Evolutionary conservation across 1,284 basidiomycete species (phyloP), one percentile per base, ranked within the genome.

Genomic region (Rhodotorula sp.): DNA sequence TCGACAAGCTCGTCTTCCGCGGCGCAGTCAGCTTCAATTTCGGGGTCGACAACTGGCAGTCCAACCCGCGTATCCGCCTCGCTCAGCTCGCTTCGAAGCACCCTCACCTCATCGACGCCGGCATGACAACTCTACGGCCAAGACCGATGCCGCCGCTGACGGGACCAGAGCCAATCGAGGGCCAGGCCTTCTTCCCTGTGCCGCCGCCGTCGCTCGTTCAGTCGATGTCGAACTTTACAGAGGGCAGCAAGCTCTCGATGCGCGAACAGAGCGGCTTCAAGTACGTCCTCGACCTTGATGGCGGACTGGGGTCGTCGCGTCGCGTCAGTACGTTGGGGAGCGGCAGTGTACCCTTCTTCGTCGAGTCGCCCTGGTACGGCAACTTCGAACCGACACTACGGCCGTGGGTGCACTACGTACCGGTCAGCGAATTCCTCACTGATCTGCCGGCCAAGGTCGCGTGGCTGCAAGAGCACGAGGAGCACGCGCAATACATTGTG

Each of bases 1-100:
- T 59, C 45, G 58, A 59, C 58, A 59, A 59, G 45, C 25, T 59
- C 25, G 58, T 59, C 25, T 59, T 59, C n/a, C 58, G 58, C 45
- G 58, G 58, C 45, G 48, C 58, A 17, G 58, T 45, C 19, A 48
- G 45, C 9, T 59, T 59, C 45, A 48, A 45, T 25, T 59, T 59
- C 45, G 58, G 25, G 45, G 45, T 48, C 45, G 58, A 59, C 45
- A 59, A 59, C 45, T 59, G 58, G 58, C 45, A 48, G n/a, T 45
- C 58, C 45, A 46, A 59, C 58, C 27, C 17, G 19, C 58, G 58
- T 45, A 48, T 59, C 44, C 58, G 58, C 16, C n/a, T 45, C n/a
- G 58, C 25, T n/a, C 45, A 59, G 58, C 45, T 59, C 16, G 25
- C 41, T 3, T 12, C 27, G 16, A 45, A n/a, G 45, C 23, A 59